Conservation (phyloP, 2,329 filamentous ascomycete species). For the Colletotrichum scovillei region DNA sequence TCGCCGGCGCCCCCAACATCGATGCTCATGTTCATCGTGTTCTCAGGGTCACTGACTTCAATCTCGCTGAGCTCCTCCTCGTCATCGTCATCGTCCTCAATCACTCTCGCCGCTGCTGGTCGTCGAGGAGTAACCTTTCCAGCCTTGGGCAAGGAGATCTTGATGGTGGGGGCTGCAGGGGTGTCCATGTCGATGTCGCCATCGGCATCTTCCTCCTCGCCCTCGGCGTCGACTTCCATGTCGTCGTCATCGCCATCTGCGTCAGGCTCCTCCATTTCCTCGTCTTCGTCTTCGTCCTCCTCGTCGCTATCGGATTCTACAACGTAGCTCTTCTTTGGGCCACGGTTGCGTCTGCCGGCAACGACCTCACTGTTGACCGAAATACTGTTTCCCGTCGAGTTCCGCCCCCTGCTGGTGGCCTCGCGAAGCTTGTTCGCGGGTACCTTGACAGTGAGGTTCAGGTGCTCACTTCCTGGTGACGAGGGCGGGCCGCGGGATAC, state of each 20-base stretch:
- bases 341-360: constrained; percentile 63
- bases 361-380: constrained; percentile 54
- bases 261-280: constrained; percentile 44
- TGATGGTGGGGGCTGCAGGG: constrained; percentile 40
- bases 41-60: constrained; percentile 42
- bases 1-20: constrained; percentile 47
- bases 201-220: constrained; percentile 42
- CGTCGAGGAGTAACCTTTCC: constrained; percentile 31
- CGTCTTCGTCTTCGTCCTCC: constrained; percentile 54
- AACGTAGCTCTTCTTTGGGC: constrained; percentile 69
- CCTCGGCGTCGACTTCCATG: constrained; percentile 49
- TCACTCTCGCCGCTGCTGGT: constrained; percentile 35
- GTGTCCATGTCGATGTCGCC: constrained; percentile 61
- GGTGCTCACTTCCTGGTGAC: constrained; percentile 59
- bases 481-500: constrained; percentile 57
- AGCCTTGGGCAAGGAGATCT: constrained; percentile 35
- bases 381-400: constrained; percentile 42
- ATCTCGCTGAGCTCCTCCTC: constrained; percentile 39
- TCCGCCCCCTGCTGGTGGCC: constrained; percentile 54
- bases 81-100: constrained; percentile 39
- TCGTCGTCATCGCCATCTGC: constrained; percentile 51
- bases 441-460: constrained; percentile 63
- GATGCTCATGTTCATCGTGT: constrained; percentile 45
- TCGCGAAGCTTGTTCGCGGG: constrained; percentile 64
- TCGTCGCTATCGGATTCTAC: constrained; percentile 66